phyloP scores from a whole-genome alignment of 352 stramenopile species.

The Pythium rhizo-oryzae region DNA sequence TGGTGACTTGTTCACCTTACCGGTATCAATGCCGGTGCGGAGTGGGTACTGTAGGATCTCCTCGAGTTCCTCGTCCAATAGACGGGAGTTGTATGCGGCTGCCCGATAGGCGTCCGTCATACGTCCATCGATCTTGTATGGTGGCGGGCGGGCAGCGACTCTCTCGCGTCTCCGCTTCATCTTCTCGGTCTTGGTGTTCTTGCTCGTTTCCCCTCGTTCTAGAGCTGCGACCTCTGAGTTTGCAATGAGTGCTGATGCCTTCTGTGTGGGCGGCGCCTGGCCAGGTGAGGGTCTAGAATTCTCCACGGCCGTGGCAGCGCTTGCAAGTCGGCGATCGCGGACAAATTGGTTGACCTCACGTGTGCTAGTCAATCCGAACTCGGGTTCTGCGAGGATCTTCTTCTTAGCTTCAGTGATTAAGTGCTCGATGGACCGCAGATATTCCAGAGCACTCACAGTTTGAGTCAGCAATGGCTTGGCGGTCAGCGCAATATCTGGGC shows the following conservation, averaged over 20 bases:
- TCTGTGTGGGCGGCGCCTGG: neutral
- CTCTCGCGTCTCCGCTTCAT: neutral
- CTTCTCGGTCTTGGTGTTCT: conserved; percentile 4
- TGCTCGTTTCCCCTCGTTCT: conserved; percentile 8
- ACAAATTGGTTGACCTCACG: conserved; percentile 19
- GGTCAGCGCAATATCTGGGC: conserved; percentile 7
- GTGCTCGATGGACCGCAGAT: conserved; percentile 3
- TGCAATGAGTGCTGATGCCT: conserved; percentile 17
- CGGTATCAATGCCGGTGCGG: conserved; percentile 10
- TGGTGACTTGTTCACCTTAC: neutral
- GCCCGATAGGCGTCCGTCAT: conserved; percentile 7
- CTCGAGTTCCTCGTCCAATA: conserved; percentile 10
- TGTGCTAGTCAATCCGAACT: conserved; percentile 16
- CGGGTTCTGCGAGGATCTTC: conserved; percentile 11
- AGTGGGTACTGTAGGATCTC: conserved; percentile 10
- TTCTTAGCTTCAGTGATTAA: conserved; percentile 4
- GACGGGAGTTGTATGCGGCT: conserved; percentile 7
- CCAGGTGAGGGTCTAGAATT: conserved; percentile 10
- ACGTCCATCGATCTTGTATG: conserved; percentile 4
- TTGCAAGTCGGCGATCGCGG: conserved; percentile 3
- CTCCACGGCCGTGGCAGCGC: neutral
- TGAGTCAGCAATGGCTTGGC: neutral
- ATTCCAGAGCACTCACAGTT: conserved; percentile 2
- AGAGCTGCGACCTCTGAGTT: conserved; percentile 19
- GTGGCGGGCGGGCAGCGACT: neutral